A percentile compares a stretch with the other conserved stretches of the same genome.
phyloP scores from a whole-genome alignment of 164 flowering plant species.

The Chimonanthus salicifolius region DNA sequence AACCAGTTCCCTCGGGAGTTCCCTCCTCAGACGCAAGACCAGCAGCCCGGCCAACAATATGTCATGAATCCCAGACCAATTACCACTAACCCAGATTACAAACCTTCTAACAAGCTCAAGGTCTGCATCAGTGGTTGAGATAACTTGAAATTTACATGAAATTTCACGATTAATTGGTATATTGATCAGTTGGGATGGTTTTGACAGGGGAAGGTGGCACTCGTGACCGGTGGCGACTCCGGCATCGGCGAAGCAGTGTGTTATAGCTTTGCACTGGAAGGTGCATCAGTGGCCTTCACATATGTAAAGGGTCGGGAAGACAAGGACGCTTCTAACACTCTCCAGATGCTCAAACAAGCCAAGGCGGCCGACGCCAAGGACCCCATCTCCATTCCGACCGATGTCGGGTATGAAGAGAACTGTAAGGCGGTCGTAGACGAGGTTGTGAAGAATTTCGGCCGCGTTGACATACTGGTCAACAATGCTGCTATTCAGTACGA shows the following conservation, averaged over 20 bases:
- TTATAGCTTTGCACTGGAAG: conserved; percentile 48
- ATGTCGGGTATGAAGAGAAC: conserved; percentile 55
- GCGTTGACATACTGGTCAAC: conserved; percentile 57
- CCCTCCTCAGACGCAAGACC: conserved; percentile 63
- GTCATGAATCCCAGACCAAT: conserved; percentile 60
- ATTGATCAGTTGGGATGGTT: not conserved
- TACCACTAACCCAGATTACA: conserved; percentile 31
- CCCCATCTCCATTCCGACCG: conserved; percentile 53
- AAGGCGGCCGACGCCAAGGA: conserved; percentile 40
- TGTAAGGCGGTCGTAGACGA: conserved; percentile 57
- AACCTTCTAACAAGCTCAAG: conserved; percentile 28
- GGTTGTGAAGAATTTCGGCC: conserved; percentile 44
- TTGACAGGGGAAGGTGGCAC: conserved; percentile 54
- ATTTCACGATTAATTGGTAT: too few relatives aligned
- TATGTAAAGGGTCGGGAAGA: conserved; percentile 66
- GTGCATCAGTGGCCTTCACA: conserved; percentile 85
- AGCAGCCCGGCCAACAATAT: conserved; percentile 68
- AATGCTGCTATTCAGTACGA: conserved; percentile 54
- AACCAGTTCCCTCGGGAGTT: conserved; percentile 16
- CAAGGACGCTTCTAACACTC: conserved; percentile 63
- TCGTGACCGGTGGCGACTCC: conserved; percentile 75
- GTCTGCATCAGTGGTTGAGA: not conserved
- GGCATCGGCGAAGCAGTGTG: conserved; percentile 80
- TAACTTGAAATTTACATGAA: too few relatives aligned
- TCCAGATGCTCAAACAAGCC: conserved; percentile 32